These are phyloP conservation scores for Tuber magnatum DNA, from an alignment of 495 filamentous ascomycete genomes.

Conservation along the genomic window DNA sequence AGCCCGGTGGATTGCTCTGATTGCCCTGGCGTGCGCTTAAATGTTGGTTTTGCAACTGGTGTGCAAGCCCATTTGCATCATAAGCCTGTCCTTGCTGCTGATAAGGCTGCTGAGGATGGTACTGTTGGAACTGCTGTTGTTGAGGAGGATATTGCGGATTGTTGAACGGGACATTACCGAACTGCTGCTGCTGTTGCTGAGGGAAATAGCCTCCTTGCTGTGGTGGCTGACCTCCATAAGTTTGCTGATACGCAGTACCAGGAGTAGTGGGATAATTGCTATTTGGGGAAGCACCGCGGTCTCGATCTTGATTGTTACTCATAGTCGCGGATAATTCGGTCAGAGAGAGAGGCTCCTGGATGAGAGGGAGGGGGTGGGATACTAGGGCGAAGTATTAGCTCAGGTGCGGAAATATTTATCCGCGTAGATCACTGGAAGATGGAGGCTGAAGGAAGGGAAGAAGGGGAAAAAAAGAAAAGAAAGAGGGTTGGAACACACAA, in stretches of 20 bases:
- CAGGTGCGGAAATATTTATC: background rate
- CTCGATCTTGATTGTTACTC: slow-evolving; percentile 58
- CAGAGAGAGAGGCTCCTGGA: slow-evolving; percentile 45
- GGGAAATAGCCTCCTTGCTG: slow-evolving; percentile 29
- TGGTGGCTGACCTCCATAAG: slow-evolving; percentile 42
- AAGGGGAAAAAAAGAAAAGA: background rate
- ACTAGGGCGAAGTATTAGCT: background rate
- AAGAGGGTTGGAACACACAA: slow-evolving; percentile 24
- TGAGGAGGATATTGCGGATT: slow-evolving; percentile 43
- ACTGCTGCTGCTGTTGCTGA: slow-evolving; percentile 35
- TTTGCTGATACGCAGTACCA: slow-evolving; percentile 58
- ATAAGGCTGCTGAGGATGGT: slow-evolving; percentile 48
- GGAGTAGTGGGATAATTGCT: slow-evolving; percentile 93
- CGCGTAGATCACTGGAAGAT: background rate
- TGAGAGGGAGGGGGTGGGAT: background rate
- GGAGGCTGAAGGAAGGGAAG: background rate
- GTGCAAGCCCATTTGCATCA: slow-evolving; percentile 71
- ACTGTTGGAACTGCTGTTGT: slow-evolving; percentile 60
- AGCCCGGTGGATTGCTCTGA: slow-evolving; percentile 60
- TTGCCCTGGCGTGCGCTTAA: slow-evolving; percentile 51
- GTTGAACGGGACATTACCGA: slow-evolving; percentile 50
- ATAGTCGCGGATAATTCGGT: slow-evolving; percentile 67
- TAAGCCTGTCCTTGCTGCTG: slow-evolving; percentile 48
- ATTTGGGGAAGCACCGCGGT: slow-evolving; percentile 52
- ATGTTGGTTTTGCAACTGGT: slow-evolving; percentile 97